Conservation (phyloP, 2,329 filamentous ascomycete genomes). For the Diaporthe caulivora region DNA sequence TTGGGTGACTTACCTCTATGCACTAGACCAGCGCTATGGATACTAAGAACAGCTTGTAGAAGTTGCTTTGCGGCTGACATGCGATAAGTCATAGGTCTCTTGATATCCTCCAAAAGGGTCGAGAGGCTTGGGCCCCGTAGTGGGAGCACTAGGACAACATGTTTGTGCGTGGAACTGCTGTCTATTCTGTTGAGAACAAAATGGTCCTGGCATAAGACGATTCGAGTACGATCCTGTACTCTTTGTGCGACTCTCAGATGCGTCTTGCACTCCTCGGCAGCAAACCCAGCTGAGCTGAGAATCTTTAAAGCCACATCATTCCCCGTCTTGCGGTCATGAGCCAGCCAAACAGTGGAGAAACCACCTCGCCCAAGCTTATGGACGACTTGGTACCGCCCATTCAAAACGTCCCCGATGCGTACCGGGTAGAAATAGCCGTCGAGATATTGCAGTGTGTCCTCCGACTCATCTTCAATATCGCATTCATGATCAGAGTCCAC, state of each 20-base stretch:
- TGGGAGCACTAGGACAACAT: not conserved
- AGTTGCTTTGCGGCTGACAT: constrained; percentile 3
- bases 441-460: not conserved
- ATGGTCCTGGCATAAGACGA: not conserved
- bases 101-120: not conserved
- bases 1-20: constrained; percentile 11
- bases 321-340: not conserved
- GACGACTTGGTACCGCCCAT: not conserved
- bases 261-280: not conserved
- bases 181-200: not conserved
- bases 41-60: not conserved
- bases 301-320: not conserved
- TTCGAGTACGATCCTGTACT: not conserved
- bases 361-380: constrained; percentile 10
- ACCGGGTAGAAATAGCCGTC: not conserved
- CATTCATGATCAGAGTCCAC: not conserved
- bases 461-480: constrained; percentile 12
- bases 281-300: not conserved
- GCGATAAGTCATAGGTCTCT: not conserved
- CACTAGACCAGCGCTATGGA: constrained; percentile 3
- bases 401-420: not conserved
- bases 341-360: constrained; percentile 4
- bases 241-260: not conserved
- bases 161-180: not conserved
- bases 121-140: constrained; percentile 2